Base-by-base conservation (phyloP, 2,329 filamentous ascomycete species). In the Xylaria sp. region DNA sequence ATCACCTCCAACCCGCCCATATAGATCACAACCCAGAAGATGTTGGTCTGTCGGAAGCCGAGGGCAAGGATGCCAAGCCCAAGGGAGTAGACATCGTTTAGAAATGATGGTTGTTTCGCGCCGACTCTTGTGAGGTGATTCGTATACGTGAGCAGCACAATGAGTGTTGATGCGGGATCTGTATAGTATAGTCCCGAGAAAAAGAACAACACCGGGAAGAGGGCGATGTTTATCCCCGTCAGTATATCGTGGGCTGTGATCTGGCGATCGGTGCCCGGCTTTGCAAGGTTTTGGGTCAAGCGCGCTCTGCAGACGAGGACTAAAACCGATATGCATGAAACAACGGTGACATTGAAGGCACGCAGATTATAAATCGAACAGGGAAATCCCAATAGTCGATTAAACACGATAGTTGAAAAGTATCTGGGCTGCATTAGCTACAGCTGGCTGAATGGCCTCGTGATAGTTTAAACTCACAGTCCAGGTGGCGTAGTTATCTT, bases 401-500 rank as follows among this genome's bases (percentile, higher is more conserved):
- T 77, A 48, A 79, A 79, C 1, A 79, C 41, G n/a, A 83, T 77
- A 0, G 85, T 85, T 5, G 86, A 70, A 18, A 84, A 55, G 52
- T 76, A 75, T 13, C 75, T 79, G 59, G 59, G 61, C 10, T 53
- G 63, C 58, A 55, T 71, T 15, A 75, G 62, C 60, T 25, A 66
- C 74, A 74, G 32, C 66, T 72, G 62, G 72, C 74, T 2, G 46
- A 23, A 48, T 52, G 59, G 12, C 15, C 28, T 23, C 13, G 4
- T 9, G 77, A 67, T 34, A 72, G 56, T 46, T 72, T 65, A 12
- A 32, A 79, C 84, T 78, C 84, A 93, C 82, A 99, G 82, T 39
- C 94, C 96, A 0, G 96, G 95, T 0, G 96, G 96, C 1, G 96
- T 99, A 0, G 96, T 99, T 77, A 99, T 96, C 79, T 98, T 99